phyloP scores from a whole-genome alignment of 345 rosid genomes.

The Moricandia arvensis region DNA sequence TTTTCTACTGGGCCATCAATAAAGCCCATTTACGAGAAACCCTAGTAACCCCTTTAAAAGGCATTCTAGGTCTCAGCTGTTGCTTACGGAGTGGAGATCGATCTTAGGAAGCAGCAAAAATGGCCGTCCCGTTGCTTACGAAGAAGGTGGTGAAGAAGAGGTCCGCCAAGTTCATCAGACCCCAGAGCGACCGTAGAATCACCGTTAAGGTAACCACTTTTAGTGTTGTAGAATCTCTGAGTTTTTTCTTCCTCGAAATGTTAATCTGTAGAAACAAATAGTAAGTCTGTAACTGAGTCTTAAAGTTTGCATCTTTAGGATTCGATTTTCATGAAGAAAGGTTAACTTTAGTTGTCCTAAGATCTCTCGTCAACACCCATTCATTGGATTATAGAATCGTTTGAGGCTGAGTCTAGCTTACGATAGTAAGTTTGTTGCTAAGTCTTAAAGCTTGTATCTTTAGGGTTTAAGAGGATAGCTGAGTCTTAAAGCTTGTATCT shows the following conservation, averaged over 20 bases:
- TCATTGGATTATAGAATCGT: neutral
- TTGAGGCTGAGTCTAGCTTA: neutral
- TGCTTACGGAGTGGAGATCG: constrained; percentile 20
- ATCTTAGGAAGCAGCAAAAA: constrained; percentile 36
- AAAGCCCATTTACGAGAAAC: constrained; percentile 17
- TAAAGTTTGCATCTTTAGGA: too few species aligned
- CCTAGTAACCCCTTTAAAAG: constrained; percentile 17
- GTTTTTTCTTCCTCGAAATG: neutral
- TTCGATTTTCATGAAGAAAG: neutral
- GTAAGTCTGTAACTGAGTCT: neutral
- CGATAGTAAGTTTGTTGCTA: too few species aligned
- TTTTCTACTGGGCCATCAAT: neutral
- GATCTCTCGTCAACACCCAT: neutral
- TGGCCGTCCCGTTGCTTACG: constrained; percentile 70
- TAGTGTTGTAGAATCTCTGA: neutral
- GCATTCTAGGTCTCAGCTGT: constrained; percentile 6
- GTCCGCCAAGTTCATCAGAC: constrained; percentile 69
- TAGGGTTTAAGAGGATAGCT: too few species aligned
- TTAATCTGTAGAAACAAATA: too few species aligned
- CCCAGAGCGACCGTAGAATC: constrained; percentile 77
- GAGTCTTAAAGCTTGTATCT: too few species aligned
- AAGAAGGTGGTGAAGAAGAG: constrained; percentile 89
- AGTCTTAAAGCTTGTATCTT: too few species aligned
- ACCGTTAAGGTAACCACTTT: constrained; percentile 59
- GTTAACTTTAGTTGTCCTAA: neutral